Conservation (phyloP, 2,329 filamentous ascomycete genomes). For the Microthyrium microscopicum region DNA sequence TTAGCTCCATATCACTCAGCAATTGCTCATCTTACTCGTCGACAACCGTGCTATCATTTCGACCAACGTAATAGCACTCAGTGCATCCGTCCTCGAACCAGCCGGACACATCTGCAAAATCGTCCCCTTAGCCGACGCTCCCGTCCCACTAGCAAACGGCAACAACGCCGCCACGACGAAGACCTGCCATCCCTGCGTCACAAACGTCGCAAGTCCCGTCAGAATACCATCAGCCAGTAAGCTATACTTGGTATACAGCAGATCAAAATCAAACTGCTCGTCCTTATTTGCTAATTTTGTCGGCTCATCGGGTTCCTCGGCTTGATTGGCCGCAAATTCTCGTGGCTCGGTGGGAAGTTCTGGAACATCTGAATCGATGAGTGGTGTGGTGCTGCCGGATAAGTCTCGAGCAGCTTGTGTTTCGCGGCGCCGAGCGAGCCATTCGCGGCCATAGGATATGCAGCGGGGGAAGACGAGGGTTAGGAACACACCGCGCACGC, state of each 20-base stretch:
- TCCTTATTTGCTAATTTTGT: constrained; percentile 20
- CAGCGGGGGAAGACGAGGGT: constrained; percentile 28
- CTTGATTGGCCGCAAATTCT: constrained; percentile 27
- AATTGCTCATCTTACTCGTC: constrained; percentile 23
- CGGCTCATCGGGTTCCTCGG: constrained; percentile 28
- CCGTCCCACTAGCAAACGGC: constrained; percentile 52
- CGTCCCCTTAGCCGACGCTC: constrained; percentile 54
- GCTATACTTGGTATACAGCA: constrained; percentile 50
- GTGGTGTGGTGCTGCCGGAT: not conserved
- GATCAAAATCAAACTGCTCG: constrained; percentile 43
- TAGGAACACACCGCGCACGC: constrained; percentile 27
- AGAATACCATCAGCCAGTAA: constrained; percentile 47
- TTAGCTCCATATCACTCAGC: constrained; percentile 1
- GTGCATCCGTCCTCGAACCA: constrained; percentile 44
- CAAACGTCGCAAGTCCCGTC: constrained; percentile 46
- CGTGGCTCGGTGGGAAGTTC: constrained; percentile 15
- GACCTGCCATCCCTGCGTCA: constrained; percentile 48
- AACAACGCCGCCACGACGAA: constrained; percentile 49
- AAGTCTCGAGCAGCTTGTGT: constrained; percentile 6
- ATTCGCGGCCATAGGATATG: constrained; percentile 24
- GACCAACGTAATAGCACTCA: constrained; percentile 52
- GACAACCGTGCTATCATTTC: constrained; percentile 50
- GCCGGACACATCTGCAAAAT: constrained; percentile 53
- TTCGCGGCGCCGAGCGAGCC: constrained; percentile 33
- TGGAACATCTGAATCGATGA: constrained; percentile 11